These are phyloP conservation scores for Thymus mandschuricus DNA, from an alignment of 257 asterid species.

Conservation along the genomic window DNA sequence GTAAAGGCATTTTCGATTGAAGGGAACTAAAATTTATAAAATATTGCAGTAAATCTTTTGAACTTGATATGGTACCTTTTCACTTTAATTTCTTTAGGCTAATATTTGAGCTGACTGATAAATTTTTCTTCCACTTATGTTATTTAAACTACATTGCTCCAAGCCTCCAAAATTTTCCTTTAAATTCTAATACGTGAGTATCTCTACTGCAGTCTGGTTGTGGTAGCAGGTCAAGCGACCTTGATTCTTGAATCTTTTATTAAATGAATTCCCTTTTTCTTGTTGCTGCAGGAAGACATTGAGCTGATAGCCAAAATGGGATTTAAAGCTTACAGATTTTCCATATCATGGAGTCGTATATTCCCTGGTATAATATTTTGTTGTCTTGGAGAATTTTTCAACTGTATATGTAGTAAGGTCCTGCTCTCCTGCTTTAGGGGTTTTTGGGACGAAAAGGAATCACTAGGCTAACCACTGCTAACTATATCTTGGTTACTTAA, in stretches of 20 bases:
- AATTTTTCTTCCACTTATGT: neutral
- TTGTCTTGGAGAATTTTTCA: neutral
- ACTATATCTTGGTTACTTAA: constrained; percentile 18
- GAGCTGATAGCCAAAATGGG: constrained; percentile 59
- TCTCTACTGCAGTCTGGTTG: constrained; percentile 20
- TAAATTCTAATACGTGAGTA: neutral
- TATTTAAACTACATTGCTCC: neutral
- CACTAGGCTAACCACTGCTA: no score
- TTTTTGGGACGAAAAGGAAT: no score
- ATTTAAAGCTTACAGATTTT: constrained; percentile 56
- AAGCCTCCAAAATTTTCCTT: no score
- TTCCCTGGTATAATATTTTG: constrained; percentile 46
- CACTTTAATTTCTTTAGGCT: neutral
- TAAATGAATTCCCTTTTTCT: neutral
- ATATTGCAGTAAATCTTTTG: no score
- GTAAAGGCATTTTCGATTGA: constrained; percentile 1
- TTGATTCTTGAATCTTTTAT: neutral
- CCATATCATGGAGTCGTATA: constrained; percentile 62
- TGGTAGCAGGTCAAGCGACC: constrained; percentile 20
- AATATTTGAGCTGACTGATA: neutral
- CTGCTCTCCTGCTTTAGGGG: no score
- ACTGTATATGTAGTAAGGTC: neutral
- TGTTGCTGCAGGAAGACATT: constrained; percentile 53
- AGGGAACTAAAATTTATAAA: neutral
- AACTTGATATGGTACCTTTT: neutral